A percentile compares a stretch with the other conserved stretches of the same genome.
These are phyloP conservation scores for Globisporangium rhizosaccharum DNA, from an alignment of 352 stramenopile genomes.

Conservation along the genomic window DNA sequence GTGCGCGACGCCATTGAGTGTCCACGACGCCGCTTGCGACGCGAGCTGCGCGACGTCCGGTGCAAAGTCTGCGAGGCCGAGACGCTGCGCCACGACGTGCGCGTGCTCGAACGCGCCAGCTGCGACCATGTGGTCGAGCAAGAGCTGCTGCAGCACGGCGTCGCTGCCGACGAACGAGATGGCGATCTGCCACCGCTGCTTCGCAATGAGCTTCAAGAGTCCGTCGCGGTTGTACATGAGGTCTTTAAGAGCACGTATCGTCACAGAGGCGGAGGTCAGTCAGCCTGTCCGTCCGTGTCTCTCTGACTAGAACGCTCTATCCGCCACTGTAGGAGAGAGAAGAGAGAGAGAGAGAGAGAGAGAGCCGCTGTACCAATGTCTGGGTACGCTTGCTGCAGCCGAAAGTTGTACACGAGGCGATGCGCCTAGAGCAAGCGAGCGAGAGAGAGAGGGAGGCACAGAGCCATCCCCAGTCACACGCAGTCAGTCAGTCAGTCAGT, in stretches of 20 bases:
- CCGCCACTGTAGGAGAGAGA: too few species aligned
- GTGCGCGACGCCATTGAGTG: background rate
- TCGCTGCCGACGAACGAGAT: slow-evolving; percentile 60
- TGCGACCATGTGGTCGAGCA: slow-evolving; percentile 41
- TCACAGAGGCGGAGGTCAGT: background rate
- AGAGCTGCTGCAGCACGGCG: slow-evolving; percentile 31
- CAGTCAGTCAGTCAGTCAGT: background rate
- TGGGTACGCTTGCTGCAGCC: slow-evolving; percentile 43
- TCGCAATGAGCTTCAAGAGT: slow-evolving; percentile 53
- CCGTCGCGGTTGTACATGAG: slow-evolving; percentile 56
- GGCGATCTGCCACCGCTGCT: slow-evolving; percentile 52
- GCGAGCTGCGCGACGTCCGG: slow-evolving; percentile 17
- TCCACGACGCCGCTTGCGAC: background rate
- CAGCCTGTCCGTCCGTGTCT: too few species aligned
- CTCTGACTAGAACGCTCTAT: too few species aligned
- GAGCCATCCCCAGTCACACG: background rate
- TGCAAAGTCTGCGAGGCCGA: slow-evolving; percentile 39
- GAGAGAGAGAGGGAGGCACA: background rate
- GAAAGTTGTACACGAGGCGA: slow-evolving; percentile 47
- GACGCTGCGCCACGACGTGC: slow-evolving; percentile 25
- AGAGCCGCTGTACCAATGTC: slow-evolving; percentile 33
- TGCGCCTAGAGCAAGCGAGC: slow-evolving; percentile 28
- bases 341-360: background rate
- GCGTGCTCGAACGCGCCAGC: slow-evolving; percentile 26
- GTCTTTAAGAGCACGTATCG: slow-evolving; percentile 13